phyloP scores from a whole-genome alignment of 140 eudicot species.

The Anethum foeniculum region DNA sequence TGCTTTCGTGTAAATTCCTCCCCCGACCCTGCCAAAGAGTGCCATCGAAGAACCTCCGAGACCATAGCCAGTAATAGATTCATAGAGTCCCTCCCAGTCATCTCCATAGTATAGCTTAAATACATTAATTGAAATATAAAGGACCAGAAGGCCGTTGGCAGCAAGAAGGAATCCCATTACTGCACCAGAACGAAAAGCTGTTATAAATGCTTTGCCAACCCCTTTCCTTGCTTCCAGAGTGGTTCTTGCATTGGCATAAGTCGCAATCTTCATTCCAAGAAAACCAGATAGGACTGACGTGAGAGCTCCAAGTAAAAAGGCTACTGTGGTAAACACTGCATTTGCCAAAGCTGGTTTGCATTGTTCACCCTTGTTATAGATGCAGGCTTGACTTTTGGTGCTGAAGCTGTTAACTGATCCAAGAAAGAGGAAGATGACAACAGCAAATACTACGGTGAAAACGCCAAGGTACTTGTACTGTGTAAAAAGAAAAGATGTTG shows the following conservation, averaged over 20 bases:
- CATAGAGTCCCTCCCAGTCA: constrained; percentile 40
- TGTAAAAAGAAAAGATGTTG: constrained; percentile 43
- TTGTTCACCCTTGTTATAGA: constrained; percentile 28
- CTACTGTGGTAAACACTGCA: constrained; percentile 33
- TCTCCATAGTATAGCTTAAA: constrained; percentile 28
- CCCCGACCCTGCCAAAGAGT: constrained; percentile 33
- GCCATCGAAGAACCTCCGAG: constrained; percentile 39
- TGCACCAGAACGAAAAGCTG: constrained; percentile 33
- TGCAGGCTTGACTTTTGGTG: constrained; percentile 42
- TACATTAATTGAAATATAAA: constrained; percentile 21
- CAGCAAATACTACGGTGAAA: constrained; percentile 28
- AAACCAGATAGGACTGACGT: constrained; percentile 41
- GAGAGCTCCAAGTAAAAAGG: constrained; percentile 32
- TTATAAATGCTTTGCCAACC: constrained; percentile 27
- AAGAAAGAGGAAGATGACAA: constrained; percentile 35
- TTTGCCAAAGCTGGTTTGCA: constrained; percentile 47
- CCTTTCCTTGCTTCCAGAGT: constrained; percentile 35
- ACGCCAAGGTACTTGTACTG: constrained; percentile 39
- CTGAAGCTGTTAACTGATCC: constrained; percentile 45
- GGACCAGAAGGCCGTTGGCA: constrained; percentile 35
- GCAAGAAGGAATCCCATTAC: constrained; percentile 38
- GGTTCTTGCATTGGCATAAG: constrained; percentile 34
- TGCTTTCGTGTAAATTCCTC: constrained; percentile 34
- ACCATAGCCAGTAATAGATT: constrained; percentile 37
- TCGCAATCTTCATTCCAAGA: constrained; percentile 39